Percentiles rank a stretch among this genome's conserved stretches.
These are phyloP conservation scores for Trichoderma hamatum DNA, from an alignment of 2,329 filamentous ascomycete genomes.

Conservation along the genomic window DNA sequence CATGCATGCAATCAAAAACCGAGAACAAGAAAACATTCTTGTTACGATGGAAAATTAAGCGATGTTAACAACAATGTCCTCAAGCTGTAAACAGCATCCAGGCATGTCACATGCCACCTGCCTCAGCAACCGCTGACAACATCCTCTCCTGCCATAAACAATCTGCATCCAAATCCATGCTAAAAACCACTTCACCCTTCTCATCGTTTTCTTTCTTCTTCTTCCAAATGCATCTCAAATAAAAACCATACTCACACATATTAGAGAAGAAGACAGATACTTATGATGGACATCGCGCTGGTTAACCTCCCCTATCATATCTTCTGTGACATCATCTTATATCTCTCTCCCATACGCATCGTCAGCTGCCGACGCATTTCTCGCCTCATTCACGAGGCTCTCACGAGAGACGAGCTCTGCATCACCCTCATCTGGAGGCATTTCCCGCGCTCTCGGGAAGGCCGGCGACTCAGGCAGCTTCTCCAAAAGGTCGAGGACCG, in stretches of 20 bases:
- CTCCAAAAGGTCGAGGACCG: constrained; percentile 17
- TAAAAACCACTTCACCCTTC: not conserved
- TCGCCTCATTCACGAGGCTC: constrained; percentile 51
- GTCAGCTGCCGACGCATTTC: constrained; percentile 57
- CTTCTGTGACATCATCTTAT: constrained; percentile 56
- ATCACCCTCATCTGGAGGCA: constrained; percentile 52
- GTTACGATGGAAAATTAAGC: not conserved
- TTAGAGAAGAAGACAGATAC: not conserved
- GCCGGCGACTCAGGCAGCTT: constrained; percentile 43
- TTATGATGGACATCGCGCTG: constrained; percentile 39
- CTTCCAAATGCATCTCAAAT: not conserved
- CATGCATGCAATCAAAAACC: not conserved
- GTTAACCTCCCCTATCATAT: constrained; percentile 59
- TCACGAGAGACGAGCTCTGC: constrained; percentile 52
- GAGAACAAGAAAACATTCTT: not conserved
- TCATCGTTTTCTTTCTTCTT: not conserved
- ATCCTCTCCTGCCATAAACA: not conserved
- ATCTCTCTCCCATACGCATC: constrained; percentile 54
- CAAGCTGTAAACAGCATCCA: not conserved
- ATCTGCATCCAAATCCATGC: not conserved
- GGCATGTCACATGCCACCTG: constrained; percentile 7
- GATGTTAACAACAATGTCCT: not conserved
- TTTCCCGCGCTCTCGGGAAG: constrained; percentile 58
- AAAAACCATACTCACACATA: not conserved
- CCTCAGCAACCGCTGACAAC: not conserved